Evolutionary conservation across 2,329 filamentous ascomycete genomes (phyloP), one percentile per base, ranked within the genome.

Genomic region (Botrytis aclada): DNA sequence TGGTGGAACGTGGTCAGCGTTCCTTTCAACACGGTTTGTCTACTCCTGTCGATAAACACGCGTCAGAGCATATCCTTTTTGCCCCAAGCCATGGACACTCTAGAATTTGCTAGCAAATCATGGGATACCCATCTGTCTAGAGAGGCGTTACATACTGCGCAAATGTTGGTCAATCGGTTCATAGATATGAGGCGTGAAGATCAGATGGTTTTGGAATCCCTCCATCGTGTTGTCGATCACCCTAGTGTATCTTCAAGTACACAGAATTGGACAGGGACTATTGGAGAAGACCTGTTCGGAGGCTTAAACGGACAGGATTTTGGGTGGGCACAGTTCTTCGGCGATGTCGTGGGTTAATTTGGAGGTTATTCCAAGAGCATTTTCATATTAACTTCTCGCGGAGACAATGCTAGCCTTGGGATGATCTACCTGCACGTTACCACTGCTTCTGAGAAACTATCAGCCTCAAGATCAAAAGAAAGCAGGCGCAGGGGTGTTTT

Each of bases 1-100:
- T 79, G 77, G 77, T 79, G 77, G 76, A 77, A 76, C 64, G 69
- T 78, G 12, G 64, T 78, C 9, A 66, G 74, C 29, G 73, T 73
- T 8, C 75, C 77, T 34, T 78, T 78, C 61, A 76, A 77, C 22
- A 72, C 74, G 16, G 60, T 77, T 14, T 78, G 76, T 54, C 67
- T 79, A 22, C 73, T 78, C 8, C 54, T 78, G 2, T 74, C 74
- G 7, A 63, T 78, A 22, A 70, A 67, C 12, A 78, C 73, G 14
- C 43, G 74, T 6, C 75, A 77, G 37, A 77, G 74, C 56, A 67
- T 78, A 29, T 63, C 69, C 7, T 72, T 76, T 65, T 43, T 78
- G 20, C 75, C 75, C 16, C 16, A 45, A 25, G 73, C 77, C 20
- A 32, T 78, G 41, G 69, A 75, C 20, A 76, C 74, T 32, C 72